Base-by-base conservation (phyloP, 2,329 filamentous ascomycete species). In the Ophiobolus disseminans region DNA sequence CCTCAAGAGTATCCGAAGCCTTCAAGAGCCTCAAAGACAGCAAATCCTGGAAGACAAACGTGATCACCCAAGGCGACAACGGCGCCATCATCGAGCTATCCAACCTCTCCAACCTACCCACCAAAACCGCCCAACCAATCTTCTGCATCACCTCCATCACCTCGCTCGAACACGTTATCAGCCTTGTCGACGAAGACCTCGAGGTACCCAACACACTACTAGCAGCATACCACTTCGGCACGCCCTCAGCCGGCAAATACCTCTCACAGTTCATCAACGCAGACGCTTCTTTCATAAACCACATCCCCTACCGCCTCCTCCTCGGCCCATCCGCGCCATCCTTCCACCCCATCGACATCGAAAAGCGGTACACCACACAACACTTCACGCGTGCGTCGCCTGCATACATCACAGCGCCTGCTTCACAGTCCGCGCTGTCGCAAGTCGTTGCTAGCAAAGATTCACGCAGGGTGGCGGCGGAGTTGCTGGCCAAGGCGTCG, bases 111-210 rank as follows among this genome's bases (percentile, higher is more conserved):
- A 14, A 42, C 3, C 49, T 69, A 1, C 62, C 62, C 11, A 31
- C 51, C 11, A 82, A 81, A 57, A 62, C 76, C 22, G 52, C 60
- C 1, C 73, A 75, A 31, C 73, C 73, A 2, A 65, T 78, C n/a
- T 65, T 84, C 16, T 43, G 75, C 3, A 62, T 84, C n/a, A 73
- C 78, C 21, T 57, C 75, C 0, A 70, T 81, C 8, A 78, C 73
- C 5, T 80, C 78, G 38, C 69, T 84, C 16, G 81, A 84, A 45
- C 80, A 84, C 60, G 79, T 78, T 4, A 82, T 85, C 54, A 78
- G 81, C 48, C 62, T 80, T 10, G 42, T 63, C 5, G 60, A 75
- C 13, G 73, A 71, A 41, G 63, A 65, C 55, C 70, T 62, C n/a
- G 66, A 55, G 2, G 32, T 46, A 2, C 34, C 49, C 49, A 34